Base-by-base conservation (phyloP, 768 basidiomycete genomes). In the Lyophyllum semitale region DNA sequence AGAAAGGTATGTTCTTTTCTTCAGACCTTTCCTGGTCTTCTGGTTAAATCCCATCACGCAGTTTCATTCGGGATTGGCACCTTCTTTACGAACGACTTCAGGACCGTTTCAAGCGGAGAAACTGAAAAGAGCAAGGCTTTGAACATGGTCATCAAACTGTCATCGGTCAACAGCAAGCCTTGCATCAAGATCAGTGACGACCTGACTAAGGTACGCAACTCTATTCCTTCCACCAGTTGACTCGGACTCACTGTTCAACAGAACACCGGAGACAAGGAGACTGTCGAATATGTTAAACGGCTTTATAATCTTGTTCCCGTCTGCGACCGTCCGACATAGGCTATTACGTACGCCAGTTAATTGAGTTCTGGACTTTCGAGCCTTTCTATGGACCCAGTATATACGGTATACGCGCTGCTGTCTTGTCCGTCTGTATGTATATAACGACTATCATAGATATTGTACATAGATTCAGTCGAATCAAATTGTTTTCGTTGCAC, bases 161-260 rank as follows among this genome's bases (percentile, higher is more conserved):
- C 84, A 35, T 80, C 83, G 42, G 87, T 97, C 12, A 77, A 91
- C 63, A 82, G 80, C 9, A 77, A 77, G 53, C 84, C 87, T 1
- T 96, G 94, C 60, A 84, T 98, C 61, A 98, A 99, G 73, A 84
- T 99, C 62, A 95, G 93, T 52, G 97, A 98, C 69, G 95, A 98
- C 64, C 66, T 88, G 51, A 87, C 77, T 8, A 99, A 98, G 84
- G 81, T 78, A 58, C 41, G 66, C 54, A n/a, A 26, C 26, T 8
- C 27, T 54, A 11, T 44, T 60, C 22, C 38, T 18, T 43, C 4
- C 20, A 49, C 54, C 47, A 17, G 9, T 43, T 30, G 4, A 18
- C 33, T 29, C 25, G 22, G 32, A 27, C 49, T 11, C n/a, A 38
- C 25, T 45, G 20, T 49, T 35, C 30, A 37, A 1, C 64, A 85